Percentiles rank a stretch among this genome's conserved stretches.
phyloP scores from a whole-genome alignment of 176 grass and related monocot species.

The Coix lacrymajobi region DNA sequence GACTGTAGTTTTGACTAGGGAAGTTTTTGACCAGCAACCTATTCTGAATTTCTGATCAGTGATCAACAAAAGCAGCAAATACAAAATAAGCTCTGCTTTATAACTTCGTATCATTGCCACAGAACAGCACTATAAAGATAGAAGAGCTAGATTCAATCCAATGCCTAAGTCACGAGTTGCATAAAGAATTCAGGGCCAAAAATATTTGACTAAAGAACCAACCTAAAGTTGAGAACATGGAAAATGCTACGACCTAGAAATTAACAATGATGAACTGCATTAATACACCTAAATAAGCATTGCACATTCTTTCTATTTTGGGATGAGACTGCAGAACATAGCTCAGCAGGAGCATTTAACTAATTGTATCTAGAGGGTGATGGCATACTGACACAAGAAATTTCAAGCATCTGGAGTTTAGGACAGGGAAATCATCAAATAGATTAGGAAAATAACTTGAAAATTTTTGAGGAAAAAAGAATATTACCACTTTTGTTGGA shows the following conservation, averaged over 20 bases:
- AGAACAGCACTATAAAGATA: neutral
- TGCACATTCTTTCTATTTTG: neutral
- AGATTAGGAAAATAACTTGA: neutral
- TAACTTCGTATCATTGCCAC: neutral
- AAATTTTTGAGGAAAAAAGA: slow-evolving; percentile 3
- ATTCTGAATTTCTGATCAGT: slow-evolving; percentile 14
- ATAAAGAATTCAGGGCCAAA: neutral
- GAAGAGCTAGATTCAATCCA: neutral
- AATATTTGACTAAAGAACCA: neutral
- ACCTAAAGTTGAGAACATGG: neutral
- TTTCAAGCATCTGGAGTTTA: neutral
- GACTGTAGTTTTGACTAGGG: neutral
- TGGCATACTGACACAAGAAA: neutral
- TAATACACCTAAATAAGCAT: neutral
- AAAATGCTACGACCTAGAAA: neutral
- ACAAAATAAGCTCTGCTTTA: neutral
- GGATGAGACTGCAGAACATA: neutral
- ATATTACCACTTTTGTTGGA: slow-evolving; percentile 62
- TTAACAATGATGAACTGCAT: neutral
- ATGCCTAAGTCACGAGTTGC: neutral
- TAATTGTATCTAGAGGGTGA: neutral
- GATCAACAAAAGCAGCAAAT: neutral
- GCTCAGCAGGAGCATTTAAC: neutral
- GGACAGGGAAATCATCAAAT: slow-evolving; percentile 7
- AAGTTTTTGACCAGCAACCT: neutral